Evolutionary conservation across 352 stramenopile genomes (phyloP).

Genomic region (Phytophthora cactorum): DNA sequence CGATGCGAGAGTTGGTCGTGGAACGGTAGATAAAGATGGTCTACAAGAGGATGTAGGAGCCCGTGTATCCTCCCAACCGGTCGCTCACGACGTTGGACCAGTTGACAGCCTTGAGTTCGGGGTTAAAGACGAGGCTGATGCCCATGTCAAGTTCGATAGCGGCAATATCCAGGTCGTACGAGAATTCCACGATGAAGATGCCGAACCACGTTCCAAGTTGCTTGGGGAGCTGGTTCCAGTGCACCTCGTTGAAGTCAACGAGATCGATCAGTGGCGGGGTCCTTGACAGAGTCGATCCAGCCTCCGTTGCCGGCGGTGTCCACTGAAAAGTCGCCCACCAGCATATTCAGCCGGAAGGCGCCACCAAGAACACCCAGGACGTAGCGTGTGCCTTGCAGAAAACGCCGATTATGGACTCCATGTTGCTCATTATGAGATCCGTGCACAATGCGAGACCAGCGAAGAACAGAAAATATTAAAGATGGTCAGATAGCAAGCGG

Average conservation of each 20-base stretch:
- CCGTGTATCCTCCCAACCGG: conserved; percentile 95
- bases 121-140: conserved; percentile 92
- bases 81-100: conserved; percentile 59
- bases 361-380: conserved; percentile 86
- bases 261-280: conserved; percentile 72
- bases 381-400: conserved; percentile 47
- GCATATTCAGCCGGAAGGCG: conserved; percentile 68
- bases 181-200: conserved; percentile 96
- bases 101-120: conserved; percentile 84
- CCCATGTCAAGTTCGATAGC: conserved; percentile 97
- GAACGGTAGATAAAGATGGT: conserved; percentile 96
- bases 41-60: conserved; percentile 98
- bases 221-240: conserved; percentile 85
- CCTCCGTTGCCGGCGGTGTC: conserved; percentile 48
- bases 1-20: conserved; percentile 84
- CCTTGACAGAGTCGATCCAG: conserved; percentile 84
- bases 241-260: conserved; percentile 89
- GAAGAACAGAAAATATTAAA: conserved; percentile 97
- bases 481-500: conserved; percentile 97
- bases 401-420: conserved; percentile 78
- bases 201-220: conserved; percentile 90
- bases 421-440: conserved; percentile 84
- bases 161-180: conserved; percentile 94
- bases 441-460: conserved; percentile 92
- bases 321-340: conserved; percentile 5